A percentile compares a stretch with the other conserved stretches of the same genome.
These are phyloP conservation scores for Penicillium egyptiacum DNA, from an alignment of 495 filamentous ascomycete genomes.

Conservation along the genomic window DNA sequence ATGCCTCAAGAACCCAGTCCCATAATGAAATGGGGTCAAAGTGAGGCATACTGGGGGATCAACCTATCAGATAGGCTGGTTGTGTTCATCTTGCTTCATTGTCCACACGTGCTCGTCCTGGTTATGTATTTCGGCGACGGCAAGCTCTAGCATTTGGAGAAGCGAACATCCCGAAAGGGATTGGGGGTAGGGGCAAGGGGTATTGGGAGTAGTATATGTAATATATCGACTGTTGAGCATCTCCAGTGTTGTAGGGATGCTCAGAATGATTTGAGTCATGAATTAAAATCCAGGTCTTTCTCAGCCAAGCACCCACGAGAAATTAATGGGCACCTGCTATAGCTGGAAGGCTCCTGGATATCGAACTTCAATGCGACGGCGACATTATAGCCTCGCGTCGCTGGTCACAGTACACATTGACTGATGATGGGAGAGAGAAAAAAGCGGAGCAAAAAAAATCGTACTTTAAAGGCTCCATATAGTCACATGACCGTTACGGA, in stretches of 20 bases:
- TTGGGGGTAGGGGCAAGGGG: neutral
- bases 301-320: conserved; percentile 13
- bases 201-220: neutral
- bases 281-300: conserved; percentile 1
- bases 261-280: neutral
- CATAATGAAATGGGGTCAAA: conserved; percentile 54
- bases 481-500: conserved; percentile 9
- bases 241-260: neutral
- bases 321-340: conserved; percentile 21
- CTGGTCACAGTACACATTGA: neutral
- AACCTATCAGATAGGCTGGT: conserved; percentile 26
- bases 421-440: neutral
- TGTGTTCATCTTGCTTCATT: conserved; percentile 62
- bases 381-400: neutral
- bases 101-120: conserved; percentile 65
- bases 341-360: conserved; percentile 1
- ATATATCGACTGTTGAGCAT: neutral
- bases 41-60: conserved; percentile 46
- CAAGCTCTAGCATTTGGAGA: conserved; percentile 68
- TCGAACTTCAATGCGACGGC: neutral
- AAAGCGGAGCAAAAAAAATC: conserved; percentile 7
- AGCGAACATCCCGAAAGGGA: conserved; percentile 33
- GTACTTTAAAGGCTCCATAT: conserved; percentile 2
- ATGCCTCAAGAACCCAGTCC: conserved; percentile 48
- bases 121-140: conserved; percentile 54